A percentile compares a stretch with the other conserved stretches of the same genome.
phyloP scores from a whole-genome alignment of 495 filamentous ascomycete species.

The Aspergillus carlsbadensis region DNA sequence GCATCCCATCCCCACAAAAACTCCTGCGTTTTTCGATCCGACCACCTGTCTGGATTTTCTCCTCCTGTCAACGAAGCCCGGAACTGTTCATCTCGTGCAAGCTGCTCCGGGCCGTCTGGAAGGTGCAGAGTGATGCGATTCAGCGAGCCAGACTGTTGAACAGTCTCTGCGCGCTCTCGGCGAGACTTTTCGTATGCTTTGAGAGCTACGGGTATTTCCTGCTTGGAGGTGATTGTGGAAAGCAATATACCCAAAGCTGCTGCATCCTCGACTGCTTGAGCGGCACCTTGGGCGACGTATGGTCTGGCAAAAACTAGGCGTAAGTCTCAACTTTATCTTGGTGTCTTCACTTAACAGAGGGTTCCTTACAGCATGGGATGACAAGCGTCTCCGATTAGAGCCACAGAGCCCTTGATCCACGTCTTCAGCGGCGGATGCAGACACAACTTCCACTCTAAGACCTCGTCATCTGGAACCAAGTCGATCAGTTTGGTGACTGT shows the following conservation, averaged over 20 bases:
- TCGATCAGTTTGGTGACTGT: constrained; percentile 37
- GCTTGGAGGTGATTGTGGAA: constrained; percentile 33
- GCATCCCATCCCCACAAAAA: constrained; percentile 52
- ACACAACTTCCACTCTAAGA: constrained; percentile 67
- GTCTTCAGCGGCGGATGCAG: constrained; percentile 53
- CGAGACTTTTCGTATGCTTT: constrained; percentile 49
- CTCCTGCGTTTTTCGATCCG: constrained; percentile 45
- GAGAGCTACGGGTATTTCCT: constrained; percentile 43
- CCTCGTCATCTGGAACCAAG: constrained; percentile 45
- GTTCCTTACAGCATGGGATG: constrained; percentile 60
- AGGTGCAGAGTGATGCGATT: constrained; percentile 54
- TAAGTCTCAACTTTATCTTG: not conserved
- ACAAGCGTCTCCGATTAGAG: constrained; percentile 65
- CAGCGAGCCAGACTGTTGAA: constrained; percentile 51
- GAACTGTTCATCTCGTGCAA: constrained; percentile 49
- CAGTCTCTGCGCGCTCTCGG: constrained; percentile 46
- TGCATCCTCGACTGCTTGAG: constrained; percentile 54
- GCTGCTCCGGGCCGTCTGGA: constrained; percentile 52
- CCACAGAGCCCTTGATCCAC: constrained; percentile 58
- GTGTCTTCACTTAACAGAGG: not conserved
- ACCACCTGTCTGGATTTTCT: constrained; percentile 48
- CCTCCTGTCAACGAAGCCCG: constrained; percentile 30
- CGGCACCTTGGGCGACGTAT: constrained; percentile 52
- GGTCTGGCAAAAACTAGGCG: constrained; percentile 23
- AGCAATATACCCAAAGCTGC: constrained; percentile 52